These are phyloP conservation scores for Anthracocystis walkeri DNA, from an alignment of 1,284 basidiomycete genomes.

Conservation along the genomic window DNA sequence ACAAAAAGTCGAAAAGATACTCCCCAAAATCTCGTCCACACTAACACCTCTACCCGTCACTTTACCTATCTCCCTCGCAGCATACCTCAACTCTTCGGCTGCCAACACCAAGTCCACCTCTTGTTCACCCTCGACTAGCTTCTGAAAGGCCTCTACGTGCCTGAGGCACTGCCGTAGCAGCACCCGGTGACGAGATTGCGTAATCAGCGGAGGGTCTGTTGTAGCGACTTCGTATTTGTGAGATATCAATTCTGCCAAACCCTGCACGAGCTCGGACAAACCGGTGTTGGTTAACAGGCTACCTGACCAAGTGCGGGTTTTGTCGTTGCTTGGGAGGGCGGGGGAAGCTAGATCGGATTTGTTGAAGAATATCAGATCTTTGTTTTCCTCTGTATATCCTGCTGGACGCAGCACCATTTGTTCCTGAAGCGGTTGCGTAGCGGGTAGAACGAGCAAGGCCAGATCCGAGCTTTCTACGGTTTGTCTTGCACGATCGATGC, in stretches of 20 bases:
- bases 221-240: constrained; percentile 72
- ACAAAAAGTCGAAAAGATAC: constrained; percentile 77
- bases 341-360: constrained; percentile 74
- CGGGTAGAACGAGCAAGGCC: constrained; percentile 81
- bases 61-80: constrained; percentile 81
- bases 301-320: constrained; percentile 72
- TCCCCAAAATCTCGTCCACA: constrained; percentile 83
- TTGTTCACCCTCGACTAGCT: constrained; percentile 71
- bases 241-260: constrained; percentile 74
- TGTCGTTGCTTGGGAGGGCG: background rate
- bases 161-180: constrained; percentile 78
- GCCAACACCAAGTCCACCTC: constrained; percentile 77
- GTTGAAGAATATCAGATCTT: constrained; percentile 77
- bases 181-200: constrained; percentile 80
- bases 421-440: constrained; percentile 71
- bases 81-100: constrained; percentile 86
- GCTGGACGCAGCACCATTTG: constrained; percentile 71
- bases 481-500: constrained; percentile 78
- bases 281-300: constrained; percentile 78
- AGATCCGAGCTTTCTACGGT: constrained; percentile 78
- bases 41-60: constrained; percentile 78
- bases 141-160: constrained; percentile 73
- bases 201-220: constrained; percentile 77
- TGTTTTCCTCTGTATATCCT: constrained; percentile 69
- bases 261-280: constrained; percentile 74